Conservation (phyloP, 495 filamentous ascomycete species). For the Trichoderma erinaceum region DNA sequence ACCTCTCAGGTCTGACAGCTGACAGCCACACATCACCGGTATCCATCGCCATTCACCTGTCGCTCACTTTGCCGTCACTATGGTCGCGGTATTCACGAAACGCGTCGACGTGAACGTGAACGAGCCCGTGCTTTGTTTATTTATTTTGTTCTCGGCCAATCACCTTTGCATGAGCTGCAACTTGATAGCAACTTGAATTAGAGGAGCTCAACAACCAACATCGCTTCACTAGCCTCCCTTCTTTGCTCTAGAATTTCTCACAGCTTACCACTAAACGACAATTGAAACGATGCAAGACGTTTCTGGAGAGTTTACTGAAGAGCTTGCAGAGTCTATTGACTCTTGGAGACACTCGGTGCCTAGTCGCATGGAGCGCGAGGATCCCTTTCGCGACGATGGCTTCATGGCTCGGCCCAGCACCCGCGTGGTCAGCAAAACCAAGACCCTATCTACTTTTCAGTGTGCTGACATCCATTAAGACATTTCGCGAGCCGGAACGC, state of each 20-base stretch:
- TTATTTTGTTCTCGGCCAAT: background rate
- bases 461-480: background rate
- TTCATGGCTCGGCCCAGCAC: background rate
- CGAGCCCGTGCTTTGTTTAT: background rate
- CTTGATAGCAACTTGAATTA: background rate
- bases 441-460: background rate
- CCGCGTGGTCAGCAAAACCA: background rate
- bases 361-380: background rate
- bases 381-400: conserved; percentile 9
- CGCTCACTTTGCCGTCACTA: background rate
- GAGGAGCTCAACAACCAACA: no score
- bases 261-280: no score
- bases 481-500: background rate
- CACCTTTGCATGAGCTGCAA: background rate
- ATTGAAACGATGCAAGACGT: background rate
- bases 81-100: background rate
- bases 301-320: background rate
- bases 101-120: background rate
- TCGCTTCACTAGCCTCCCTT: no score
- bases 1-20: no score
- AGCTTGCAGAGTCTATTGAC: background rate
- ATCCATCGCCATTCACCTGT: no score
- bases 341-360: conserved; percentile 7
- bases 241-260: no score
- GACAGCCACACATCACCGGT: no score